These are phyloP conservation scores for sunflower (Helianthus annuus) DNA, from an alignment of 129 eudicot species.

Conservation along the genomic window HanXRQr2.0-SUNRISE NC_035447.2:111706857-111707356, in stretches of 20 bases:
- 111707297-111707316: neutral
- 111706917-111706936: too few species aligned
- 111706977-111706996: neutral
- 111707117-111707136: neutral
- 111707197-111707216: neutral
- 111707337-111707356: neutral
- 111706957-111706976: too few species aligned
- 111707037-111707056: neutral
- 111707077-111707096: neutral
- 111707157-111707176: neutral
- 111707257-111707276: neutral
- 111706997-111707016: neutral
- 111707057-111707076: neutral
- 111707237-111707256: neutral
- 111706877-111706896: too few species aligned
- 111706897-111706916: too few species aligned
- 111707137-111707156: neutral
- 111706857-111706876: too few species aligned
- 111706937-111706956: too few species aligned
- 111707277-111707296: neutral
- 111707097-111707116: neutral
- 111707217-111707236: neutral
- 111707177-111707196: neutral
- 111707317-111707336: neutral
- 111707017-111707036: slow-evolving; percentile 4